Evolutionary conservation across 2,329 filamentous ascomycete genomes (phyloP).

Genomic region (Xylariaceae sp.): DNA sequence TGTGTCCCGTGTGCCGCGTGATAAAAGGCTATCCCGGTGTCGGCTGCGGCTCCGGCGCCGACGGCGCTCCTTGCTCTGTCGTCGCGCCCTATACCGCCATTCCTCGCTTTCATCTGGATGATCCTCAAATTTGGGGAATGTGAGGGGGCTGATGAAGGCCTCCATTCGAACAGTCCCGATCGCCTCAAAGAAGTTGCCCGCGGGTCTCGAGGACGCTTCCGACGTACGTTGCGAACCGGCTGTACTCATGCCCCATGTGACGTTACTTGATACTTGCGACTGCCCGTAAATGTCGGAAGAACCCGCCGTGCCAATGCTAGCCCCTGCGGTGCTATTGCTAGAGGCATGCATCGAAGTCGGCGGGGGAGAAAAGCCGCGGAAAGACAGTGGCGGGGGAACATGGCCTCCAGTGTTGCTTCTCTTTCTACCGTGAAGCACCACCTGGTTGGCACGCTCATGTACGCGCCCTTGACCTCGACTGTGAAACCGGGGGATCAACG

Average conservation of each 20-base stretch:
- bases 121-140: conserved; percentile 55
- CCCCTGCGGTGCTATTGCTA: conserved; percentile 63
- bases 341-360: conserved; percentile 52
- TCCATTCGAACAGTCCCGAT: conserved; percentile 96
- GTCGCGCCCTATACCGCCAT: conserved; percentile 53
- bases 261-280: conserved; percentile 55
- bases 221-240: conserved; percentile 58
- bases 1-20: conserved; percentile 46
- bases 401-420: conserved; percentile 87
- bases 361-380: conserved; percentile 78
- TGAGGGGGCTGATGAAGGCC: conserved; percentile 80
- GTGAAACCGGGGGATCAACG: conserved; percentile 73
- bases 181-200: conserved; percentile 79
- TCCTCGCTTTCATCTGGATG: conserved; percentile 59
- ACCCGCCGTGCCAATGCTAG: conserved; percentile 63
- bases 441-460: conserved; percentile 52
- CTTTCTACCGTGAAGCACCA: conserved; percentile 74
- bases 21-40: conserved; percentile 57
- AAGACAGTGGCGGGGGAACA: conserved; percentile 71
- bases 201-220: conserved; percentile 58
- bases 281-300: conserved; percentile 66
- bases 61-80: conserved; percentile 62
- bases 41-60: conserved; percentile 61
- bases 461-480: conserved; percentile 57
- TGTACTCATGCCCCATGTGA: conserved; percentile 54